phyloP scores from a whole-genome alignment of 768 basidiomycete species.

The Pisolithus albus region DNA sequence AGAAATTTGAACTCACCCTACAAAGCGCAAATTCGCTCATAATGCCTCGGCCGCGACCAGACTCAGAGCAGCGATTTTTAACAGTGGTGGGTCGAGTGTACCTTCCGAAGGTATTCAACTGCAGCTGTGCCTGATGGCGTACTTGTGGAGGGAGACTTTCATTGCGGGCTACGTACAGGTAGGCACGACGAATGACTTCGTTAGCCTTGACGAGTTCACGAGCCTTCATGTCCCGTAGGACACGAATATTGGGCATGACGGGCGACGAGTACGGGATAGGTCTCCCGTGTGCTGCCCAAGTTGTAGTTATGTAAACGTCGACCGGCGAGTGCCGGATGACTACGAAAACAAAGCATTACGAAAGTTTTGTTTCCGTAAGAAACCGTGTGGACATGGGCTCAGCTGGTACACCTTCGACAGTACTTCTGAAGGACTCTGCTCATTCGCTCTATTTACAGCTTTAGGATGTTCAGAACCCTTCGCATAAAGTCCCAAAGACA shows the following conservation, averaged over 20 bases:
- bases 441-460: background rate
- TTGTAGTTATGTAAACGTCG: too few relatives aligned
- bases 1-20: slow-evolving; percentile 43
- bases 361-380: background rate
- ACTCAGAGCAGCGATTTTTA: slow-evolving; percentile 82
- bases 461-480: slow-evolving; percentile 56
- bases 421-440: background rate
- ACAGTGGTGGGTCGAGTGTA: slow-evolving; percentile 83
- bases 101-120: slow-evolving; percentile 79
- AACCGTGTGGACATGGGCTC: slow-evolving; percentile 19
- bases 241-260: slow-evolving; percentile 38
- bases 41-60: slow-evolving; percentile 81
- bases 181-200: slow-evolving; percentile 82
- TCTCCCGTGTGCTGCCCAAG: background rate
- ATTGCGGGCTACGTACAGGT: slow-evolving; percentile 91
- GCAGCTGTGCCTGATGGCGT: slow-evolving; percentile 90
- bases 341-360: too few relatives aligned
- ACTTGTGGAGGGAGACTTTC: slow-evolving; percentile 81
- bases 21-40: slow-evolving; percentile 86
- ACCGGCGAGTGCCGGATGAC: slow-evolving; percentile 1
- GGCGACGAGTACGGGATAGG: slow-evolving; percentile 5
- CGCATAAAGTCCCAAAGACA: slow-evolving; percentile 51
- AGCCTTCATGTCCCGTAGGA: slow-evolving; percentile 75
- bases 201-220: slow-evolving; percentile 62
- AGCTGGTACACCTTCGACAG: slow-evolving; percentile 11